Percentiles rank a stretch among this genome's conserved stretches.
These are phyloP conservation scores for Aquilaria yunnanensis DNA, from an alignment of 345 rosid species.

Conservation along the genomic window DNA sequence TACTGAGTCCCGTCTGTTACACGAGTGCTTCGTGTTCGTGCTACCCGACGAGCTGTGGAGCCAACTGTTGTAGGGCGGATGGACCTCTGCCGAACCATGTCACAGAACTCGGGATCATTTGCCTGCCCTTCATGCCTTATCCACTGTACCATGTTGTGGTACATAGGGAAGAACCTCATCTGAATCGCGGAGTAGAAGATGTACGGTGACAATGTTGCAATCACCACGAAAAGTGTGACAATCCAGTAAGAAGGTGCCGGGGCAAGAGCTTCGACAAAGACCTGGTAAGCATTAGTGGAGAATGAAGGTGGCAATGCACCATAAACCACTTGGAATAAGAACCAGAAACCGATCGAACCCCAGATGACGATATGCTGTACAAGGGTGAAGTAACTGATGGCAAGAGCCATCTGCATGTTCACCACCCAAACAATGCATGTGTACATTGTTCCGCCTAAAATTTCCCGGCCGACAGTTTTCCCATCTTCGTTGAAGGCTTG, in stretches of 20 bases:
- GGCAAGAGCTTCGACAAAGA: slow-evolving; percentile 75
- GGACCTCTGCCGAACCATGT: slow-evolving; percentile 77
- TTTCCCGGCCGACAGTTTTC: slow-evolving; percentile 49
- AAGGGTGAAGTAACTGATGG: slow-evolving; percentile 73
- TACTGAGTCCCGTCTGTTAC: too few species aligned
- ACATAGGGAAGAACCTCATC: slow-evolving; percentile 89
- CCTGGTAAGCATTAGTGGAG: slow-evolving; percentile 51
- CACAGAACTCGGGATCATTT: slow-evolving; percentile 60
- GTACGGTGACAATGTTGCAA: slow-evolving; percentile 56
- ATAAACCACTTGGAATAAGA: slow-evolving; percentile 56
- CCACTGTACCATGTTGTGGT: slow-evolving; percentile 89
- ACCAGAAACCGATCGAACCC: slow-evolving; percentile 69
- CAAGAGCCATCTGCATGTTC: slow-evolving; percentile 72
- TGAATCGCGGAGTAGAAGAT: slow-evolving; percentile 57
- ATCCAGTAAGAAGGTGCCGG: slow-evolving; percentile 81
- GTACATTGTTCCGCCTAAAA: slow-evolving; percentile 73
- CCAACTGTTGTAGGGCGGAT: slow-evolving; percentile 70
- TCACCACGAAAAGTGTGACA: slow-evolving; percentile 41
- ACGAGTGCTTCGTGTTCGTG: slow-evolving; percentile 4
- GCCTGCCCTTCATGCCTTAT: slow-evolving; percentile 60
- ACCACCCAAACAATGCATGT: slow-evolving; percentile 86
- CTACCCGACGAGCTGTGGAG: slow-evolving; percentile 55
- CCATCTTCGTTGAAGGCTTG: slow-evolving; percentile 69
- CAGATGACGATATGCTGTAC: slow-evolving; percentile 66
- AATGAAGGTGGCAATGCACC: slow-evolving; percentile 40